Base-by-base conservation (phyloP, 208 protist species). In the Trichomonas vaginalis region DNA sequence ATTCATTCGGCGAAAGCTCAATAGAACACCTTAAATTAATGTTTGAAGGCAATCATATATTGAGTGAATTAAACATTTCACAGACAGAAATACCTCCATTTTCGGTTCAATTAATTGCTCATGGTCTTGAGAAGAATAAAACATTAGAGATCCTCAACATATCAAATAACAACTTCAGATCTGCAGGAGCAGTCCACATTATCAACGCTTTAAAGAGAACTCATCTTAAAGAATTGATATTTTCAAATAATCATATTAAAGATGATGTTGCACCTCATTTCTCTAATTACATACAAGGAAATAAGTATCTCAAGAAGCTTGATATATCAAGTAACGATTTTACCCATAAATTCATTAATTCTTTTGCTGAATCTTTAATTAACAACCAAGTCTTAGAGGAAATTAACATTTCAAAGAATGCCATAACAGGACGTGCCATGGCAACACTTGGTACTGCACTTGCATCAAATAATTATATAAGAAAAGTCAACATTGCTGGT, bases 211-310 rank as follows among this genome's bases (percentile, higher is more conserved):
- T 35, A 9, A 51, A 39, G 27, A 51, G 39, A 35, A 42, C 86
- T 21, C 15, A 39, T 3, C 23, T 92, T 35, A 14, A 21, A 2
- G 27, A 51, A 56, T 39, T 92, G 9, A 39, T 48, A 3, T 39
- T 92, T 51, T 92, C 86, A 10, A 92, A 92, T 92, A 92, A 92
- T 51, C 86, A 92, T 27, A 56, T 92, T 15, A 48, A 51, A 39
- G 86, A 92, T 47, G 86, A 92, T 51, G 35, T 21, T 21, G 40
- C 86, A 48, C 86, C 86, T 27, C 46, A 92, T 92, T 51, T 92
- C 37, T 23, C 17, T 35, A 92, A 92, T 92, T 92, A 48, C n/a
- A 48, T 92, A 9, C 42, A 48, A 39, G 27, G 27, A 40, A 92
- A 92, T 51, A 92, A 92, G 17, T 51, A 23, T 51, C 6, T 92